phyloP scores from a whole-genome alignment of 129 eudicot genomes.

The Flaveria bidentis region DNA sequence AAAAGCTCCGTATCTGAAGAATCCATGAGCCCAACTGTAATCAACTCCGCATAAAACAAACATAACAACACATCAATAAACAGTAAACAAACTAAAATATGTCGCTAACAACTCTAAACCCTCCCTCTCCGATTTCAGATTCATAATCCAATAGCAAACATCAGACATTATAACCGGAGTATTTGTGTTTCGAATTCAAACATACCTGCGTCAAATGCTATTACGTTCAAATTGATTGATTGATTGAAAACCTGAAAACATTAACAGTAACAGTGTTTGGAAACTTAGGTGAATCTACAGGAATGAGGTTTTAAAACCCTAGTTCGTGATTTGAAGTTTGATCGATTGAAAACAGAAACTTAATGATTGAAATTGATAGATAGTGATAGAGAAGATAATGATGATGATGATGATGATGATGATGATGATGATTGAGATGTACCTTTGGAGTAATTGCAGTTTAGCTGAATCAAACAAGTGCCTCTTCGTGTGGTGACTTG shows the following conservation, averaged over 20 bases:
- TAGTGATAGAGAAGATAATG: slow-evolving; percentile 3
- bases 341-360: not conserved
- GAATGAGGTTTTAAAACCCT: slow-evolving; percentile 25
- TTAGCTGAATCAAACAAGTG: slow-evolving; percentile 16
- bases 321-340: slow-evolving; percentile 11
- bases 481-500: slow-evolving; percentile 16
- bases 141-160: not conserved
- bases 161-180: no score
- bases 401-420: not conserved
- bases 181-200: not conserved
- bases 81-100: not conserved
- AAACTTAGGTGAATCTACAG: not conserved
- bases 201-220: slow-evolving; percentile 6
- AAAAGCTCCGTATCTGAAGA: slow-evolving; percentile 46
- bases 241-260: not conserved
- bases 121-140: slow-evolving; percentile 14
- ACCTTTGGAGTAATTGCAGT: slow-evolving; percentile 26
- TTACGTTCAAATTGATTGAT: not conserved
- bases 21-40: slow-evolving; percentile 43
- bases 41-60: slow-evolving; percentile 19
- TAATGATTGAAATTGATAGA: not conserved
- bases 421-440: slow-evolving; percentile 2
- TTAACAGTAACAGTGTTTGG: not conserved
- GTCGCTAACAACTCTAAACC: no score
- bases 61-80: not conserved